Evolutionary conservation across 768 basidiomycete genomes (phyloP), one percentile per base, ranked within the genome.

Genomic region (Hysterangium stoloniferum): DNA sequence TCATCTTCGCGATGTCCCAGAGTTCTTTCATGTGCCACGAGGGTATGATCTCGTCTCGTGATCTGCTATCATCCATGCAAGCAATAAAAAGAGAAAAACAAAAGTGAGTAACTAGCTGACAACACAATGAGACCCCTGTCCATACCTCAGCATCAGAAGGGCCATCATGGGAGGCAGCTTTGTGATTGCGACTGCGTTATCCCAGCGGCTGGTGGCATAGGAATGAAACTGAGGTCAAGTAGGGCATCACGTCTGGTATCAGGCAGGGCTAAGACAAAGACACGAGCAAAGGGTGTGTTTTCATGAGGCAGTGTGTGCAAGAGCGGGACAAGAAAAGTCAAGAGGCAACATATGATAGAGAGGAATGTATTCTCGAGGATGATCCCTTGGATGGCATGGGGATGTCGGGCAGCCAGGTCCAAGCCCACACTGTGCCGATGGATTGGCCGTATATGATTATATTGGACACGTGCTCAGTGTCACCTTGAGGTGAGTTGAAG

Each of bases 321-420:
- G 17, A 28, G 13, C 15, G 22, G 15, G 3, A 4, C 12, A n/a
- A n/a, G n/a, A n/a, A n/a, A n/a, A n/a, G n/a, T 24, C 12, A 9
- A 3, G 2, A 31, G 28, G 20, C 6, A 34, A n/a, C 62, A 27
- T 40, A 60, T 59, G 25, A 97, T 76, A 35, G 86, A 90, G 29
- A 85, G 79, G 65, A 96, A 96, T 0, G 94, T 95, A 64, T 96
- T 98, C 70, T 97, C 94, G 52, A 97, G 73, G 50, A 97, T 77
- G 13, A 96, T 72, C 1, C 84, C 93, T 15, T 70, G 52, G 50
- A 95, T 80, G 59, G 83, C 77, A 17, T 75, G 65, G 0, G 84
- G 77, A 62, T 93, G 94, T 25, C 76, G 73, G 54, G 82, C 82
- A 0, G 88, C 87, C 17, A 95, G 81, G 65, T 93, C 85, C 41